These are phyloP conservation scores for Urtica urens DNA, from an alignment of 306 rosid genomes.

Conservation along the genomic window DNA sequence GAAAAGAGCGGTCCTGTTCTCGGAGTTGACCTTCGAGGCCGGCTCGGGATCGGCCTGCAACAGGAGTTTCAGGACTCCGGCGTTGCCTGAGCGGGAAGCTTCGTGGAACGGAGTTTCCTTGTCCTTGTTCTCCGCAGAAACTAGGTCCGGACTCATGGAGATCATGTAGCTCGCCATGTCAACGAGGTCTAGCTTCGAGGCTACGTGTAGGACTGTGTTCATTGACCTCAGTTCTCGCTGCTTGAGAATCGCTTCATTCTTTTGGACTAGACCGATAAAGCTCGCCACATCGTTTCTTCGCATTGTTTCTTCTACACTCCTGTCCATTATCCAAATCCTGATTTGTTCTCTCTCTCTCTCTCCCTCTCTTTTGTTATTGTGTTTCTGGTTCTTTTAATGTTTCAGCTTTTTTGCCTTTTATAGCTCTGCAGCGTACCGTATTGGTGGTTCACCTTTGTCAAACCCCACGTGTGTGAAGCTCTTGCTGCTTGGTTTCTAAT, in stretches of 20 bases:
- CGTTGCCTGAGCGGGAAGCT: constrained; percentile 40
- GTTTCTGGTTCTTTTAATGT: background rate
- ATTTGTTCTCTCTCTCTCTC: background rate
- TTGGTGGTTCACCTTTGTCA: background rate
- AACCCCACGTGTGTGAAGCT: constrained; percentile 4
- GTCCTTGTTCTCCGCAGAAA: constrained; percentile 38
- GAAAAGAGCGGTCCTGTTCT: constrained; percentile 30
- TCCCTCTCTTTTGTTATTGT: background rate
- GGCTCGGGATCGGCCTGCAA: constrained; percentile 32
- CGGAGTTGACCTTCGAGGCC: constrained; percentile 27
- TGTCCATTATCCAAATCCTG: constrained; percentile 31
- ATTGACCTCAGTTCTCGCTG: constrained; percentile 32
- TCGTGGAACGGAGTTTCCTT: constrained; percentile 59
- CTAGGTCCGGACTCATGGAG: constrained; percentile 41
- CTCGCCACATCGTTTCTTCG: constrained; percentile 21
- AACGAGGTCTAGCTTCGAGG: constrained; percentile 35
- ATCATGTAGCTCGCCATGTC: constrained; percentile 37
- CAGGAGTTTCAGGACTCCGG: constrained; percentile 30
- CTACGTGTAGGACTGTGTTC: constrained; percentile 49
- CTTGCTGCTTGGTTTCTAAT: background rate
- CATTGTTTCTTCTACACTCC: constrained; percentile 31
- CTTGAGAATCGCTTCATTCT: constrained; percentile 26
- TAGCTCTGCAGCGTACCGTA: background rate
- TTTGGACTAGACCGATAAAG: constrained; percentile 27
- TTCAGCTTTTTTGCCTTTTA: background rate